Conservation (phyloP, 768 basidiomycete genomes). For the Mrakia hoshinonis region DNA sequence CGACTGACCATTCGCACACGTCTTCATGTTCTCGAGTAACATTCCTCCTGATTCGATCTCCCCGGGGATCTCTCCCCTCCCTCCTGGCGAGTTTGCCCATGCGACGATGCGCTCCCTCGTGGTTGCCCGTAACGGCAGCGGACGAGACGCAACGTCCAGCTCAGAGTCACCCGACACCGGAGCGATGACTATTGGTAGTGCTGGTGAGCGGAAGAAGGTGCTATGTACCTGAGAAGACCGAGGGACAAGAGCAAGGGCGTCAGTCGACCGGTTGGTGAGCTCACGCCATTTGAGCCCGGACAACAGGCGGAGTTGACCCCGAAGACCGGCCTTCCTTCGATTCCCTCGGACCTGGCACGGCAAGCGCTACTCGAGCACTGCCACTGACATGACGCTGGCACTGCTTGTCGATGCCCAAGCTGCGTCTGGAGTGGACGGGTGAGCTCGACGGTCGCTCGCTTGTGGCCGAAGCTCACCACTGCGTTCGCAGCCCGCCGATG, state of each 20-base stretch:
- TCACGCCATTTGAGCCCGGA: too few species aligned
- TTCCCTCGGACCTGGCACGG: too few species aligned
- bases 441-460: too few species aligned
- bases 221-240: neutral
- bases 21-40: slow-evolving; percentile 18
- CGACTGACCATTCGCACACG: slow-evolving; percentile 21
- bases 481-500: too few species aligned
- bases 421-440: too few species aligned
- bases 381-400: too few species aligned
- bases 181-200: neutral
- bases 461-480: too few species aligned
- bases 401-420: too few species aligned
- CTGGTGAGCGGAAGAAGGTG: neutral
- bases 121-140: slow-evolving; percentile 12
- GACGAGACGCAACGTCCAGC: slow-evolving; percentile 23
- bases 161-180: neutral
- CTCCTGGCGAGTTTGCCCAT: slow-evolving; percentile 26
- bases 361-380: too few species aligned
- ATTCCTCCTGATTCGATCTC: slow-evolving; percentile 26
- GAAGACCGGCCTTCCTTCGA: too few species aligned
- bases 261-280: neutral
- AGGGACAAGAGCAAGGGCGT: neutral
- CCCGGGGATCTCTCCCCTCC: slow-evolving; percentile 23
- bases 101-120: slow-evolving; percentile 11
- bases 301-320: too few species aligned